A percentile compares a stretch with the other conserved stretches of the same genome.
These are phyloP conservation scores for Wickerhamiella siamensis DNA, from an alignment of 805 yeast species.

Conservation along the genomic window DNA sequence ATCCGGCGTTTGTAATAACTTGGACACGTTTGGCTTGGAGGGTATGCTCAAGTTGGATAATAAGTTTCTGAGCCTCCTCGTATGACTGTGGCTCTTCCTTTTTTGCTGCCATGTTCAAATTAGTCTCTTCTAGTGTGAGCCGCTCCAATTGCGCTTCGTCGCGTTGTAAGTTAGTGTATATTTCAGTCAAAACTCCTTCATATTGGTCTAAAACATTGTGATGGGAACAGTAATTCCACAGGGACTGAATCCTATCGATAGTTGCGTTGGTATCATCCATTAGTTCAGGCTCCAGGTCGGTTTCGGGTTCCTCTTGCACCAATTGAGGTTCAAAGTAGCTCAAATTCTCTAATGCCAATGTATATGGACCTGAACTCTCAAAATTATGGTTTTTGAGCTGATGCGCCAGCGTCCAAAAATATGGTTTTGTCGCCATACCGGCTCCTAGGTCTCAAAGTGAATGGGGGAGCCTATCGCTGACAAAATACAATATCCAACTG, in stretches of 20 bases:
- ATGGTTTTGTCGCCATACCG: not conserved
- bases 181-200: not conserved
- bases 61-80: not conserved
- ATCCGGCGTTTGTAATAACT: no score
- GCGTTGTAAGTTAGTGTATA: not conserved
- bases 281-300: not conserved
- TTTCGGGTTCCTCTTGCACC: not conserved
- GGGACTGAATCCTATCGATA: not conserved
- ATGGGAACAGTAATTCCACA: not conserved
- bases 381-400: not conserved
- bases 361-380: not conserved
- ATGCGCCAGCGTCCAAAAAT: not conserved
- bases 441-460: not conserved
- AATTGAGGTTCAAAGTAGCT: not conserved
- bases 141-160: not conserved
- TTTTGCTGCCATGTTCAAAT: not conserved
- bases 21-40: not conserved
- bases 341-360: not conserved
- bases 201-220: not conserved
- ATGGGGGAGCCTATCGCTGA: not conserved
- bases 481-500: not conserved
- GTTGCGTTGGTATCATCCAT: not conserved
- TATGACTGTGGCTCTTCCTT: not conserved
- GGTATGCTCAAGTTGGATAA: not conserved
- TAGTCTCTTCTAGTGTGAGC: not conserved